Conservation (phyloP, 331 rosid species). For the Phaseolus coccineus region DNA sequence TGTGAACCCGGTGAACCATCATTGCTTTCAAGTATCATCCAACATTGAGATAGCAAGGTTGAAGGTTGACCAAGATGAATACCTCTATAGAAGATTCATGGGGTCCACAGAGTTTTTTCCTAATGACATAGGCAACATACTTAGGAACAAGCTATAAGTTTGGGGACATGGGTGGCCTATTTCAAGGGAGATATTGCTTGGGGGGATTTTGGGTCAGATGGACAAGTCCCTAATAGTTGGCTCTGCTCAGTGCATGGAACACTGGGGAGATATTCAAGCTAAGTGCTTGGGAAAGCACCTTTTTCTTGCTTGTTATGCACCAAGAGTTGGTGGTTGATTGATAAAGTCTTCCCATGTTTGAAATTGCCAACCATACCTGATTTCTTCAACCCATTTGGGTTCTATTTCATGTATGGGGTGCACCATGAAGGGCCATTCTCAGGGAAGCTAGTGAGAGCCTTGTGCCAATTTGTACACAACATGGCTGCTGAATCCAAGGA, state of each 20-base stretch:
- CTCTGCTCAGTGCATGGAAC: constrained; percentile 96
- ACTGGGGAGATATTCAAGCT: constrained; percentile 77
- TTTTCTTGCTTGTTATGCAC: constrained; percentile 67
- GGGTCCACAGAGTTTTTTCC: constrained; percentile 78
- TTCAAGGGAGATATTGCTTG: constrained; percentile 56
- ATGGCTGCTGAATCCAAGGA: constrained; percentile 68
- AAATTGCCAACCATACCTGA: constrained; percentile 73
- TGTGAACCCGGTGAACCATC: constrained; percentile 73
- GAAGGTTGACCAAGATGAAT: constrained; percentile 70
- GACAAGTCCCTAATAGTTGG: constrained; percentile 67
- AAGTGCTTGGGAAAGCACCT: constrained; percentile 77
- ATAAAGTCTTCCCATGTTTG: constrained; percentile 80
- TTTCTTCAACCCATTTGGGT: constrained; percentile 84
- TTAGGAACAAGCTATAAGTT: constrained; percentile 67
- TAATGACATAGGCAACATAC: constrained; percentile 68
- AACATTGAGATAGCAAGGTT: constrained; percentile 59
- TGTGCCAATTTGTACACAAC: constrained; percentile 83
- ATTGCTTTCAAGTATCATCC: constrained; percentile 51
- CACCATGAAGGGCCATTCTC: constrained; percentile 71
- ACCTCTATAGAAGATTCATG: constrained; percentile 76
- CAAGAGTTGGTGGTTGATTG: constrained; percentile 70
- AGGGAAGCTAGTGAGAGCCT: constrained; percentile 70
- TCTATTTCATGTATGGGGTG: constrained; percentile 90
- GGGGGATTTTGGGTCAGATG: constrained; percentile 51
- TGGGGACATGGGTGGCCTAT: constrained; percentile 92